phyloP scores from a whole-genome alignment of 768 basidiomycete genomes.

The Dentipellis sp. region DNA sequence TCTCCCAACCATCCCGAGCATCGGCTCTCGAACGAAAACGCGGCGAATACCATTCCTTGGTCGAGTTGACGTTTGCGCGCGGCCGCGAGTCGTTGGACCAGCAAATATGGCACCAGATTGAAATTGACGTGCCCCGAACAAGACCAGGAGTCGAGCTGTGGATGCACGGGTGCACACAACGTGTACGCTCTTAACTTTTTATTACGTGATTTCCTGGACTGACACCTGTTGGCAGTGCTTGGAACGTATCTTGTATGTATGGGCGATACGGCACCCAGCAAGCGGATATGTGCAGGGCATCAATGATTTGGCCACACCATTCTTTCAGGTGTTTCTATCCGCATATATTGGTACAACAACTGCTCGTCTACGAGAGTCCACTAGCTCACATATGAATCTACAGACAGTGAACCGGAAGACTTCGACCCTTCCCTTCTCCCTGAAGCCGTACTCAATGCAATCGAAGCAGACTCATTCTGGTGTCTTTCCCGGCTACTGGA shows the following conservation, averaged over 20 bases:
- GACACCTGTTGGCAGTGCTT: slow-evolving; percentile 49
- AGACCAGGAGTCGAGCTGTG: slow-evolving; percentile 85
- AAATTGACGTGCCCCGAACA: slow-evolving; percentile 95
- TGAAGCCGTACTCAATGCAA: slow-evolving; percentile 59
- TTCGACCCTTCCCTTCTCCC: slow-evolving; percentile 79
- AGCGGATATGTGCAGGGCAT: slow-evolving; percentile 99
- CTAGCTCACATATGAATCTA: neutral
- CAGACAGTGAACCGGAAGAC: slow-evolving; percentile 85
- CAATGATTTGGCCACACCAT: slow-evolving; percentile 95
- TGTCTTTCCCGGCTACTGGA: slow-evolving; percentile 91
- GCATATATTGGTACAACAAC: slow-evolving; percentile 75
- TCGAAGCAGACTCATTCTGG: slow-evolving; percentile 99
- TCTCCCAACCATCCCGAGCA: slow-evolving; percentile 66
- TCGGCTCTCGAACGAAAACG: slow-evolving; percentile 83
- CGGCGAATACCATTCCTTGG: slow-evolving; percentile 84
- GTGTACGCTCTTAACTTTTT: slow-evolving; percentile 39
- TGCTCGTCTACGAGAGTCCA: neutral
- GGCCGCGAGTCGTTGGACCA: slow-evolving; percentile 85
- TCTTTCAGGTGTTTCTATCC: slow-evolving; percentile 94
- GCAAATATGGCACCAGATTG: slow-evolving; percentile 99
- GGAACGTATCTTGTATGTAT: slow-evolving; percentile 94
- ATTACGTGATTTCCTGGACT: slow-evolving; percentile 8
- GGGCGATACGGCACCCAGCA: slow-evolving; percentile 98
- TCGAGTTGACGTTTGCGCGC: slow-evolving; percentile 81
- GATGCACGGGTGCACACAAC: slow-evolving; percentile 85